Evolutionary conservation across 179 eudicot species (phyloP).

Genomic region (Beta lomatogona): DNA sequence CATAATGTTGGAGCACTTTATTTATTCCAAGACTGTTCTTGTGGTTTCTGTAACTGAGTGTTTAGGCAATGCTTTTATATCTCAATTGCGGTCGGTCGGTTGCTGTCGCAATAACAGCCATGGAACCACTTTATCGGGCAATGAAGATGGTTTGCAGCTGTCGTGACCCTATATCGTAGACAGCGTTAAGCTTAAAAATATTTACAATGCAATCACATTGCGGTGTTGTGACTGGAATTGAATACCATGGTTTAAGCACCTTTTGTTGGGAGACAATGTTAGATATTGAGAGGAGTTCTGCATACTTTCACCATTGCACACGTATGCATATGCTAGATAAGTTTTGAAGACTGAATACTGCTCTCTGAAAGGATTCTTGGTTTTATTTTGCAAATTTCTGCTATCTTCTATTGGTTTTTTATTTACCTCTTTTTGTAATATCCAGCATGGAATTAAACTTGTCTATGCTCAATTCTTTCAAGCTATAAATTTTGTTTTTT

Average conservation of each 20-base stretch:
- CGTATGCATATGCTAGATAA: neutral
- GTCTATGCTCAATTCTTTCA: neutral
- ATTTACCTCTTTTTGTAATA: neutral
- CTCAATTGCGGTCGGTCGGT: no score
- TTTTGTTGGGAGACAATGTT: conserved; percentile 13
- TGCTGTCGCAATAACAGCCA: no score
- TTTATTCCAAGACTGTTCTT: neutral
- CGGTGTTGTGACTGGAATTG: neutral
- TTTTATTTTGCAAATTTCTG: neutral
- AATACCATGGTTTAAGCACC: neutral
- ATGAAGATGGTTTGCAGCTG: no score
- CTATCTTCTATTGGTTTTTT: neutral
- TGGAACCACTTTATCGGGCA: no score
- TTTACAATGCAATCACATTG: no score
- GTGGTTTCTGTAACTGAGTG: neutral
- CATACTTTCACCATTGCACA: neutral
- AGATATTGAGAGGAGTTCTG: neutral
- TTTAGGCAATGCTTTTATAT: neutral
- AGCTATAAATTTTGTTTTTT: conserved; percentile 17
- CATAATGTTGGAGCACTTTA: neutral
- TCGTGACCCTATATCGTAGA: no score
- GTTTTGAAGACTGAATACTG: neutral
- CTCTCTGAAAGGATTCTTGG: neutral
- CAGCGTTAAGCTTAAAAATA: no score
- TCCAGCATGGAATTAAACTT: neutral